These are phyloP conservation scores for Aspergillus heteromorphus DNA, from an alignment of 495 filamentous ascomycete species.

Conservation along the genomic window DNA sequence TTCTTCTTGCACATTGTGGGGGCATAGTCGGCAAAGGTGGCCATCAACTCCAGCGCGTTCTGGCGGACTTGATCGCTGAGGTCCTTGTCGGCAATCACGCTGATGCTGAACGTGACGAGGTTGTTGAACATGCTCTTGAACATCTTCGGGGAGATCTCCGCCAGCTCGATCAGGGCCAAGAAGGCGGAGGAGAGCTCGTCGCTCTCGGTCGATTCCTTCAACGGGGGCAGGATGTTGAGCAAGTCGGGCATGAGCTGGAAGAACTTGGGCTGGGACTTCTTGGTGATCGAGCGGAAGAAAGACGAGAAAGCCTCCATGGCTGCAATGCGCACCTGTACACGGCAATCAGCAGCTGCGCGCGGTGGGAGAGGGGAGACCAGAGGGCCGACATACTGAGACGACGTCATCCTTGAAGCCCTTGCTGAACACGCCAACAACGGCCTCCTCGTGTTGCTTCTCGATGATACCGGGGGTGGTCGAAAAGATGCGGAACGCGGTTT, in stretches of 20 bases:
- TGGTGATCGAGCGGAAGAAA: conserved; percentile 85
- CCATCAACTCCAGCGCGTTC: conserved; percentile 94
- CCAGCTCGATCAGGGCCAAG: conserved; percentile 85
- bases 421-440: conserved; percentile 76
- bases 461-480: conserved; percentile 94
- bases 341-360: not conserved
- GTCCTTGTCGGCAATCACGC: conserved; percentile 93
- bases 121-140: conserved; percentile 89
- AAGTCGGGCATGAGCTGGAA: conserved; percentile 79
- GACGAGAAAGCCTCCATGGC: conserved; percentile 96
- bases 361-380: not conserved
- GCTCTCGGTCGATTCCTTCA: conserved; percentile 83
- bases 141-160: conserved; percentile 89
- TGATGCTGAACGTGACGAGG: conserved; percentile 85
- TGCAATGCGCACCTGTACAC: conserved; percentile 68
- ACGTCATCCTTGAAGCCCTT: conserved; percentile 89
- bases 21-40: conserved; percentile 93
- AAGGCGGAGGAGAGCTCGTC: conserved; percentile 87
- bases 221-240: conserved; percentile 85
- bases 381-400: conserved; percentile 53
- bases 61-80: conserved; percentile 84
- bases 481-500: conserved; percentile 90
- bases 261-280: conserved; percentile 83
- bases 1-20: conserved; percentile 94
- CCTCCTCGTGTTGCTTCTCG: conserved; percentile 87